phyloP scores from a whole-genome alignment of 345 rosid species.

The Aquilaria malaccensis region DNA sequence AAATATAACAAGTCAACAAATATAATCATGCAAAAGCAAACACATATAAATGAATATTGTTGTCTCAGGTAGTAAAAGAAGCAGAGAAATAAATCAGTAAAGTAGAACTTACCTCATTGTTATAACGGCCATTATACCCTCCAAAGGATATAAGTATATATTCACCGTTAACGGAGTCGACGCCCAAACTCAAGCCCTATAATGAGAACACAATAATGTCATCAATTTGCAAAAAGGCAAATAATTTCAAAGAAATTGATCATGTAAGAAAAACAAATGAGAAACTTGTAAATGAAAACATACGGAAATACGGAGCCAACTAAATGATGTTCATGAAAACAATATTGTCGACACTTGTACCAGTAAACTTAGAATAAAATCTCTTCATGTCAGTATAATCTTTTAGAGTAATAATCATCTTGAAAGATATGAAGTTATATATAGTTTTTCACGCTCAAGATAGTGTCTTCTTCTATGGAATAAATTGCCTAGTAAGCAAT shows the following conservation, averaged over 20 bases:
- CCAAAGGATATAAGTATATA: slow-evolving; percentile 91
- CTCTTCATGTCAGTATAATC: too few species aligned
- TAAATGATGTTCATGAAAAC: too few species aligned
- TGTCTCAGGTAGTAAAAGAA: not conserved
- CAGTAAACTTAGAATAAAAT: too few species aligned
- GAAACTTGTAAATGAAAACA: too few species aligned
- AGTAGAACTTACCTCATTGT: slow-evolving; percentile 57
- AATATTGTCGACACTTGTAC: too few species aligned
- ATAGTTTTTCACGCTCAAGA: not conserved
- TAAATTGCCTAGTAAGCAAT: not conserved
- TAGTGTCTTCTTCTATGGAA: too few species aligned
- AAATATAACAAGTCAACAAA: not conserved
- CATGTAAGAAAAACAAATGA: too few species aligned
- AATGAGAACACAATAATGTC: slow-evolving; percentile 11
- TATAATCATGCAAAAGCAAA: not conserved
- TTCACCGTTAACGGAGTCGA: slow-evolving; percentile 70
- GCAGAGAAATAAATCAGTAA: not conserved
- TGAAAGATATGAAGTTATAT: not conserved
- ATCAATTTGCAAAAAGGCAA: not conserved
- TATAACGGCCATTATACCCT: slow-evolving; percentile 95
- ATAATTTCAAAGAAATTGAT: too few species aligned
- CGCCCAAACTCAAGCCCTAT: slow-evolving; percentile 90
- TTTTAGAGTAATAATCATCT: too few species aligned
- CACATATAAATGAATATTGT: too few species aligned
- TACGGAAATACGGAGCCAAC: too few species aligned